Percentiles rank a stretch among this genome's conserved stretches.
phyloP scores from a whole-genome alignment of 1,284 basidiomycete genomes.

The Sphaerobolus stellatus region DNA sequence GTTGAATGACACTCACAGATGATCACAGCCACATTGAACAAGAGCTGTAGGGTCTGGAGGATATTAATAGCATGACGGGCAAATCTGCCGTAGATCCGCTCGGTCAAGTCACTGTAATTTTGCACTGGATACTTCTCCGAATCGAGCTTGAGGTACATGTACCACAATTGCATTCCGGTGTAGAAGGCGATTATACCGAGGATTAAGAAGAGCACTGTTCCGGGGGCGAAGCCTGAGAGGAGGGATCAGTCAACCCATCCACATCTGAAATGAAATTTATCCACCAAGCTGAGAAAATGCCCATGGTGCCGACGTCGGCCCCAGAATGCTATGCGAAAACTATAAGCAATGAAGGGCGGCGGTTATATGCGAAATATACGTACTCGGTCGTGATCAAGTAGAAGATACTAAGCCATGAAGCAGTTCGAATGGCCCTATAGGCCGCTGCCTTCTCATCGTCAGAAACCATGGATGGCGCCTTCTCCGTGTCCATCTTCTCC shows the following conservation, averaged over 20 bases:
- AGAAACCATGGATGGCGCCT: not conserved
- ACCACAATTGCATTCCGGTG: slow-evolving; percentile 57
- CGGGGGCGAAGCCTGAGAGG: slow-evolving; percentile 32
- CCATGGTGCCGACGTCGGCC: not conserved
- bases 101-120: slow-evolving; percentile 38
- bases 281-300: slow-evolving; percentile 2
- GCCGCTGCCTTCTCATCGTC: slow-evolving; percentile 2
- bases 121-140: slow-evolving; percentile 55
- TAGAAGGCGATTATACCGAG: slow-evolving; percentile 41
- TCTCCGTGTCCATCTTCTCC: not conserved
- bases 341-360: not conserved
- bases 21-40: slow-evolving; percentile 49
- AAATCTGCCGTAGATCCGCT: slow-evolving; percentile 26
- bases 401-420: slow-evolving; percentile 43
- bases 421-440: slow-evolving; percentile 5
- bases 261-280: slow-evolving; percentile 11
- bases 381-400: slow-evolving; percentile 56
- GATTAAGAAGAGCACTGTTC: slow-evolving; percentile 22
- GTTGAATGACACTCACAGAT: slow-evolving; percentile 8
- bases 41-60: slow-evolving; percentile 54
- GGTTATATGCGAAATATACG: slow-evolving; percentile 52
- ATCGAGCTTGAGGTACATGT: slow-evolving; percentile 57
- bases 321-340: not conserved
- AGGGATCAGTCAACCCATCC: slow-evolving; percentile 56
- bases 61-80: slow-evolving; percentile 32